Conservation (phyloP, 148 eudicot species). For the Rhododendron simsii region DNA sequence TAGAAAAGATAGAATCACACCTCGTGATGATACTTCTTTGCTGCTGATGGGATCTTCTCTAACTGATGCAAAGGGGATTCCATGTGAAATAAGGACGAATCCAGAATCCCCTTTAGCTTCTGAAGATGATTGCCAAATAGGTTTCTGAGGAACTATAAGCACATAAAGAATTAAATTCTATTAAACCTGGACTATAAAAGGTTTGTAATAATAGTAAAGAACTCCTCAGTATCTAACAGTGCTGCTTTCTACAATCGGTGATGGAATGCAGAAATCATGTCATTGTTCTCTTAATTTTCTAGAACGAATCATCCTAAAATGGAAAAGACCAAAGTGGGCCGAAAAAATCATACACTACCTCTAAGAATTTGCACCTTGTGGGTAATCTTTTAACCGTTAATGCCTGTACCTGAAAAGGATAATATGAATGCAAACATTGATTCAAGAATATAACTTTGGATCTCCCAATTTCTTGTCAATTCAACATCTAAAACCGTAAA, state of each 20-base stretch:
- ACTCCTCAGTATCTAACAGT: not conserved
- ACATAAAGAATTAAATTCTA: constrained; percentile 1
- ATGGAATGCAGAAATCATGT: not conserved
- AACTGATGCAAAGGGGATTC: constrained; percentile 26
- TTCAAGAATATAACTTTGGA: not conserved
- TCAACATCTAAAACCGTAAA: constrained; percentile 4
- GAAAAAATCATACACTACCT: constrained; percentile 33
- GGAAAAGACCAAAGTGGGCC: not conserved
- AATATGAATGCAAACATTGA: not conserved
- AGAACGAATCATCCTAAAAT: not conserved
- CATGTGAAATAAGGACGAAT: constrained; percentile 17
- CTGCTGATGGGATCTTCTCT: constrained; percentile 31
- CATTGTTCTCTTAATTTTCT: not conserved
- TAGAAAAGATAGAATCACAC: constrained; percentile 24
- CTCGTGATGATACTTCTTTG: constrained; percentile 70
- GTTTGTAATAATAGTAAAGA: not conserved
- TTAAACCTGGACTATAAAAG: not conserved
- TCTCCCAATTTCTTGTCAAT: not conserved
- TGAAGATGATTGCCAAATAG: constrained; percentile 21
- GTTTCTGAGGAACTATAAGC: constrained; percentile 40
- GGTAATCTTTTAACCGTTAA: constrained; percentile 36
- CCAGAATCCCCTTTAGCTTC: constrained; percentile 16
- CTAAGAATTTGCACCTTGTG: constrained; percentile 50
- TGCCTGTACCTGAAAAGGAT: constrained; percentile 45
- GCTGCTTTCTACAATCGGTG: not conserved